Evolutionary conservation across 441 rosid genomes (phyloP).

Genomic region (Jatropha multifida): DNA sequence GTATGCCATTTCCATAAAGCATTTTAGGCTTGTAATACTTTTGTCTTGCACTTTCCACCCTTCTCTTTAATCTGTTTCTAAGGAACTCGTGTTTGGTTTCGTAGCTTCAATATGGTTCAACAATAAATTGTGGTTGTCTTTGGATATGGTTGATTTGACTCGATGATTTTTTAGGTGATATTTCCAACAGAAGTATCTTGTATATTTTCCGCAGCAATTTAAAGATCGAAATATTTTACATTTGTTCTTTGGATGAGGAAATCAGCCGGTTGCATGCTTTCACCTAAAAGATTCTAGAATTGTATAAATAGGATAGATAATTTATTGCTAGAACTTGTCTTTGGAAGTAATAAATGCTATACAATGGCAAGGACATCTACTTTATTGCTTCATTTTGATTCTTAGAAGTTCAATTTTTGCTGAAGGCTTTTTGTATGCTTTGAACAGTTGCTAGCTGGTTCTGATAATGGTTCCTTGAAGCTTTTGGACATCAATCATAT

Average conservation of each 20-base stretch:
- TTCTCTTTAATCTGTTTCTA: background rate
- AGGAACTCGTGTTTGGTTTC: background rate
- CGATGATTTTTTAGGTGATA: background rate
- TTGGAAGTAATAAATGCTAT: background rate
- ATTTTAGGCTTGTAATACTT: constrained; percentile 14
- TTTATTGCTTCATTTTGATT: background rate
- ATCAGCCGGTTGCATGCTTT: background rate
- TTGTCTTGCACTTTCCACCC: background rate
- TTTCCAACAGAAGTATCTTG: background rate
- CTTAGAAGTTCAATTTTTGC: background rate
- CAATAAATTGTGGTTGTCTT: background rate
- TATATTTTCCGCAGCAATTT: background rate
- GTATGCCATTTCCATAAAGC: constrained; percentile 37
- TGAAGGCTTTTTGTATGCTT: background rate
- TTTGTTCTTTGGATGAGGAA: background rate
- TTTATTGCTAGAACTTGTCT: background rate
- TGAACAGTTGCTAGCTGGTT: constrained; percentile 86
- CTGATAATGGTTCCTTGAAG: constrained; percentile 85
- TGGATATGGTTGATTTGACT: background rate
- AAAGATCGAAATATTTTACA: background rate
- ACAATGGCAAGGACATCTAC: background rate
- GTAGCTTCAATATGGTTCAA: background rate
- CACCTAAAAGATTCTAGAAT: background rate
- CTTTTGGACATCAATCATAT: constrained; percentile 64
- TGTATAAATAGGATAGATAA: background rate